A percentile compares a stretch with the other conserved stretches of the same genome.
These are phyloP conservation scores for Penicillium sp. DNA, from an alignment of 2,329 filamentous ascomycete genomes.

Conservation along the genomic window DNA sequence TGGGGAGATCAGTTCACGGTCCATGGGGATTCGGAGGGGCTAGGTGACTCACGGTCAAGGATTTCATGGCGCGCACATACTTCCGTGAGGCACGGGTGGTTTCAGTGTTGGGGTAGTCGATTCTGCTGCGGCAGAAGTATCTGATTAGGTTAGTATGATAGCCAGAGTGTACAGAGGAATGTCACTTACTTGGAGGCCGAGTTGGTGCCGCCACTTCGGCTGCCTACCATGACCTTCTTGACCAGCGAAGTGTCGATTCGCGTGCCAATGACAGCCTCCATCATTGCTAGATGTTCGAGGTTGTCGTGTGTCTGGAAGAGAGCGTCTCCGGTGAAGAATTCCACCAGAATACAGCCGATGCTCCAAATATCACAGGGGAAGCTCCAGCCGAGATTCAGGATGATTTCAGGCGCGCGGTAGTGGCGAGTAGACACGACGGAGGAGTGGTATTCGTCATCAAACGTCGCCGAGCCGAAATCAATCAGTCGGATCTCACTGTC, in stretches of 20 bases:
- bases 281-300: slow-evolving; percentile 68
- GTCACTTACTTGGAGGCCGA: slow-evolving; percentile 57
- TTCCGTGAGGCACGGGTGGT: slow-evolving; percentile 65
- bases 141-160: slow-evolving; percentile 42
- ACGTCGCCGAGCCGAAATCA: slow-evolving; percentile 68
- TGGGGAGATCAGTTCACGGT: slow-evolving; percentile 33
- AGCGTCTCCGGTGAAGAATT: slow-evolving; percentile 69
- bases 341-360: slow-evolving; percentile 68
- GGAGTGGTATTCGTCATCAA: slow-evolving; percentile 69
- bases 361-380: slow-evolving; percentile 71
- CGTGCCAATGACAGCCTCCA: slow-evolving; percentile 63
- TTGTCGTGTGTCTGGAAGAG: slow-evolving; percentile 70
- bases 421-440: slow-evolving; percentile 68
- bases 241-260: slow-evolving; percentile 59
- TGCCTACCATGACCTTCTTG: slow-evolving; percentile 52
- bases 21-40: not conserved
- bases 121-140: slow-evolving; percentile 57
- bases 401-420: slow-evolving; percentile 68
- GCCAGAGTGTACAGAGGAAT: not conserved
- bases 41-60: slow-evolving; percentile 52
- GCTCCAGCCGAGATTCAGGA: slow-evolving; percentile 67
- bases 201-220: slow-evolving; percentile 52
- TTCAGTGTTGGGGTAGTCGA: slow-evolving; percentile 65
- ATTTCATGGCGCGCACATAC: slow-evolving; percentile 70
- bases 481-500: slow-evolving; percentile 68